Evolutionary conservation across 1,284 basidiomycete genomes (phyloP), one percentile per base, ranked within the genome.

Genomic region (Ceratobasidium sp.): DNA sequence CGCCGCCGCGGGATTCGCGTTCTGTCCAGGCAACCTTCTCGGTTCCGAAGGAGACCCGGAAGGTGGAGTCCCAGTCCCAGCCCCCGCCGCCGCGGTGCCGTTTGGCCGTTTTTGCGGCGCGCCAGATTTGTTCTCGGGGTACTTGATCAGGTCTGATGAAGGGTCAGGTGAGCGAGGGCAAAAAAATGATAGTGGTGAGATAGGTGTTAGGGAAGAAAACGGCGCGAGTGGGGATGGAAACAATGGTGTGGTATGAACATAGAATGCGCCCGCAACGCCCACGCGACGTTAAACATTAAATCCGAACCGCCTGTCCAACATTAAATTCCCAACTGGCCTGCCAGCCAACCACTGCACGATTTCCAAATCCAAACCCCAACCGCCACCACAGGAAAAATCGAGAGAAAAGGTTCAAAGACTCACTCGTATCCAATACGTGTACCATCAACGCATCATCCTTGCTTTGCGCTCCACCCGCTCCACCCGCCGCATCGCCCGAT

Each of bases 391-490:
- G 15, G n/a, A 28, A 59, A 64, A n/a, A n/a, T n/a, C n/a, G n/a
- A n/a, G n/a, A n/a, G n/a, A n/a, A n/a, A n/a, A n/a, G n/a, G n/a
- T n/a, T n/a, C n/a, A 83, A 77, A 56, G 69, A 90, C 93, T 82
- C 78, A 96, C 96, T 95, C 4, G 96, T 97, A 85, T 98, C 97
- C 79, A 99, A 88, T 68, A 99, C 92, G 83, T 99, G 95, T 46
- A 98, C 89, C 69, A 94, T 84, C 26, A 89, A 90, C 15, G 94
- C 92, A 84, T 99, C 96, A 78, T 98, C 96, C 42, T 56, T 66
- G 20, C 13, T 44, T 12, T 90, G 87, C 83, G 91, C 93, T 46
- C 17, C 7, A 15, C 33, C 40, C 62, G 20, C 23, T 57, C 23
- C 40, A 20, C 62, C 42, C 9, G 62, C 17, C 20, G 62, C 42